Base-by-base conservation (phyloP, 148 eudicot genomes). In the Rheum nobile region DNA sequence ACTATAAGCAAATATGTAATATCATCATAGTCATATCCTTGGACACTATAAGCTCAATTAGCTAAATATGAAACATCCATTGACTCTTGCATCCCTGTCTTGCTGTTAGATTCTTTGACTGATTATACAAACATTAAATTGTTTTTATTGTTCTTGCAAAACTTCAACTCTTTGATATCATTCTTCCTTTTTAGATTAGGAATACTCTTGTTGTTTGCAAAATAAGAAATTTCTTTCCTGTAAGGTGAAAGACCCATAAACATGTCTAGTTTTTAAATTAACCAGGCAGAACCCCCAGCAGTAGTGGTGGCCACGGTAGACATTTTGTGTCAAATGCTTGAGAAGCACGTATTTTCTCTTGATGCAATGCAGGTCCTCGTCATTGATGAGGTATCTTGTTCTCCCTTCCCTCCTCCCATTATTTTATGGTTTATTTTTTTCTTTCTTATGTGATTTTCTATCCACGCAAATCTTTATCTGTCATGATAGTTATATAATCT, bases 231-330 rank as follows among this genome's bases (percentile, higher is more conserved):
- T 31, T 38, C 31, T 43, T 35, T 16, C 34, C 29, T 67, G 39
- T 29, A n/a, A 61, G 55, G 48, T 39, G 71, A 73, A 54, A 39
- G 10, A 16, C 32, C 57, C 21, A 12, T 38, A 47, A 71, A 26
- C n/a, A 2, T 67, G 76, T 44, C 31, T 31, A 41, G 31, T 76
- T 35, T 19, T 48, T 72, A 2, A 7, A 77, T 47, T 34, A 79
- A 73, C 63, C 87, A 95, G 97, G 97, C 89, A 24, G 98, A 95
- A 78, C 97, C 98, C 70, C 98, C 98, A 32, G 82, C 89, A 21
- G 78, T 95, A 74, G 88, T 91, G 76, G 91, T 95, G 80, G 96
- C 97, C 63, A 94, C 98, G 67, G 75, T 91, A 80, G 80, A 86
- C 50, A 89, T 97, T 77, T 84, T 94, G 83, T 87, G 91, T 88